phyloP scores from a whole-genome alignment of 805 yeast species.

The Hanseniaspora lachancei region DNA sequence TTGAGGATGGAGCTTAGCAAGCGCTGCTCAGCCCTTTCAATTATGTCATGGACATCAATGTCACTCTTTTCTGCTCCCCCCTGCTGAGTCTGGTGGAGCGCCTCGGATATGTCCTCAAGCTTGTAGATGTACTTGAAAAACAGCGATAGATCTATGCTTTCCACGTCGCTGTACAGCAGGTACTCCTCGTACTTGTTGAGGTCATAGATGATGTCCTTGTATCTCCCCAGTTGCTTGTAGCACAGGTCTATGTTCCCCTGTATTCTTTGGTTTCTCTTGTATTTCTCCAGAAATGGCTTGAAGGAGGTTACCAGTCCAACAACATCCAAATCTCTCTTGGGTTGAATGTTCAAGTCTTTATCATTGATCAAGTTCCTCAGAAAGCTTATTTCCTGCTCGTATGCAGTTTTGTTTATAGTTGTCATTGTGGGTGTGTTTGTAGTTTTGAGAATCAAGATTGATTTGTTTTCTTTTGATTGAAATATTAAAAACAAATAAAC shows the following conservation, averaged over 20 bases:
- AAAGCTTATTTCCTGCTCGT: background rate
- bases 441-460: no score
- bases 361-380: background rate
- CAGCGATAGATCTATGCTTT: conserved; percentile 19
- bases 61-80: conserved; percentile 3
- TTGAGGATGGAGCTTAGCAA: conserved; percentile 1
- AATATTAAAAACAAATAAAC: no score
- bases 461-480: no score
- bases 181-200: conserved; percentile 10
- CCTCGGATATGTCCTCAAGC: conserved; percentile 36
- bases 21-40: conserved; percentile 1
- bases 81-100: conserved; percentile 26
- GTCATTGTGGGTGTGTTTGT: background rate
- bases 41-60: conserved; percentile 12
- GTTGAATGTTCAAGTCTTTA: background rate
- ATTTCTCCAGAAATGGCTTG: conserved; percentile 15
- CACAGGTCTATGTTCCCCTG: conserved; percentile 3
- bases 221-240: conserved; percentile 4
- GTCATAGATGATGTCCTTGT: conserved; percentile 9
- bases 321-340: background rate
- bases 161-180: conserved; percentile 4
- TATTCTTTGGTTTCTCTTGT: conserved; percentile 17
- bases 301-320: background rate
- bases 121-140: conserved; percentile 32
- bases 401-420: background rate